Percentiles rank a stretch among this genome's conserved stretches.
These are phyloP conservation scores for Metschnikowia henanensis DNA, from an alignment of 805 yeast genomes.

Conservation along the genomic window DNA sequence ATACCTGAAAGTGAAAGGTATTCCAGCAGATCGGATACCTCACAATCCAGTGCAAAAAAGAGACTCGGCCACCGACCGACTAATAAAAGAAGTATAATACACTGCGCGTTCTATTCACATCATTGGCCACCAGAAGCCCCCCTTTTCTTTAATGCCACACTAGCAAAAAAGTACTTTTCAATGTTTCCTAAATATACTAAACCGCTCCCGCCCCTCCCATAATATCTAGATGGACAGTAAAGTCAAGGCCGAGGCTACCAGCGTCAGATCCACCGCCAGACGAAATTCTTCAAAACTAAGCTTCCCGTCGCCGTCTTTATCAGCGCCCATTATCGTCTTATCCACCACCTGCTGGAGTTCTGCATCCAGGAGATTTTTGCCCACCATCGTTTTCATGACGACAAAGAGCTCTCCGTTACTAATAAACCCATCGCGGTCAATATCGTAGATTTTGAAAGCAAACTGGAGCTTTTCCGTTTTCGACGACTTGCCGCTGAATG, in stretches of 20 bases:
- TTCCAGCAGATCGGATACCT: no score
- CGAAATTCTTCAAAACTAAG: constrained; percentile 86
- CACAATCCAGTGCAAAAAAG: no score
- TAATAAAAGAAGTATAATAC: no score
- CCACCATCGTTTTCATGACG: constrained; percentile 96
- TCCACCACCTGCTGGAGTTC: constrained; percentile 97
- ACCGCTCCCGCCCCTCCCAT: neutral
- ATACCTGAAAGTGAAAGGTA: no score
- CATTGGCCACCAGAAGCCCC: no score
- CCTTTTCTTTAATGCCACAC: no score
- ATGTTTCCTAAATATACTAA: no score
- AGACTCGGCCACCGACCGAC: no score
- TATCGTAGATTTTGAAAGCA: constrained; percentile 92
- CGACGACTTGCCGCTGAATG: constrained; percentile 82
- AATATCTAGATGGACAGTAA: constrained; percentile 22
- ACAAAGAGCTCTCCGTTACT: constrained; percentile 94
- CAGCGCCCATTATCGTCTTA: constrained; percentile 93
- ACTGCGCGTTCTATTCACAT: no score
- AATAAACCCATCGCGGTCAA: constrained; percentile 91
- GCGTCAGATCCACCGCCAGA: constrained; percentile 58
- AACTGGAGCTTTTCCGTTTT: constrained; percentile 80
- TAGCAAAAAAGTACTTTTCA: no score
- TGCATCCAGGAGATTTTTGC: constrained; percentile 78
- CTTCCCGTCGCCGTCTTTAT: constrained; percentile 89
- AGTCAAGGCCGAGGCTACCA: constrained; percentile 60